Evolutionary conservation across 495 filamentous ascomycete genomes (phyloP).

Genomic region (Terfezia claveryi): DNA sequence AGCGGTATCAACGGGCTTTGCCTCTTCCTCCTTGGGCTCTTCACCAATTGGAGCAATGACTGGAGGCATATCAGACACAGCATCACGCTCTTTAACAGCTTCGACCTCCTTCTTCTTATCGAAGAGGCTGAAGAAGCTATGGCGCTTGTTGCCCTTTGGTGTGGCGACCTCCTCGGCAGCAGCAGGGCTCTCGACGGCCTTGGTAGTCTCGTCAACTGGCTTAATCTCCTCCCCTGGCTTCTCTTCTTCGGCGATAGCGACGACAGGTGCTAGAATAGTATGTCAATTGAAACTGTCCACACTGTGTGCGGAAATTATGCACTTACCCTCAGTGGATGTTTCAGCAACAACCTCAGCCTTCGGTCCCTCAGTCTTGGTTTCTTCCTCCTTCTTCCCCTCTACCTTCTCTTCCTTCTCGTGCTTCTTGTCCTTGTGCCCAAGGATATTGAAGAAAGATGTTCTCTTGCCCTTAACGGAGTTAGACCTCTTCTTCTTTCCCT

Average conservation of each 20-base stretch:
- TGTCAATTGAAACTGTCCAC: background rate
- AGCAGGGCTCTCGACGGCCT: slow-evolving; percentile 10
- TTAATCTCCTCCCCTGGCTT: background rate
- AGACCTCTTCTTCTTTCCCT: slow-evolving; percentile 27
- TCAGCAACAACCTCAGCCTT: slow-evolving; percentile 22
- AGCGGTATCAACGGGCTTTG: slow-evolving; percentile 21
- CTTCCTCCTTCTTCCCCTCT: slow-evolving; percentile 26
- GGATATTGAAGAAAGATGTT: slow-evolving; percentile 52
- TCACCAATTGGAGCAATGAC: background rate
- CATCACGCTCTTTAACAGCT: slow-evolving; percentile 20
- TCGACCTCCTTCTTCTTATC: slow-evolving; percentile 18
- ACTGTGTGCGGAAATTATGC: slow-evolving; percentile 18
- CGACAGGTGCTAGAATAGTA: slow-evolving; percentile 22
- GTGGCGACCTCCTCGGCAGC: slow-evolving; percentile 7
- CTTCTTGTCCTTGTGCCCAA: slow-evolving; percentile 57
- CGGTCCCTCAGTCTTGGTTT: slow-evolving; percentile 16
- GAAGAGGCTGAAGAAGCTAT: slow-evolving; percentile 2
- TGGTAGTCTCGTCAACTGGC: background rate
- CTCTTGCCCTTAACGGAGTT: slow-evolving; percentile 81
- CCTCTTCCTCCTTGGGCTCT: slow-evolving; percentile 9
- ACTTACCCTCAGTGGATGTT: slow-evolving; percentile 14
- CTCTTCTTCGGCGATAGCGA: slow-evolving; percentile 12
- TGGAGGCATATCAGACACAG: slow-evolving; percentile 9
- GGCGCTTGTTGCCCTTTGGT: background rate
- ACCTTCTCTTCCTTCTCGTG: slow-evolving; percentile 35